Evolutionary conservation across 2,329 filamentous ascomycete genomes (phyloP), one percentile per base, ranked within the genome.

Genomic region (Zalaria obscura): DNA sequence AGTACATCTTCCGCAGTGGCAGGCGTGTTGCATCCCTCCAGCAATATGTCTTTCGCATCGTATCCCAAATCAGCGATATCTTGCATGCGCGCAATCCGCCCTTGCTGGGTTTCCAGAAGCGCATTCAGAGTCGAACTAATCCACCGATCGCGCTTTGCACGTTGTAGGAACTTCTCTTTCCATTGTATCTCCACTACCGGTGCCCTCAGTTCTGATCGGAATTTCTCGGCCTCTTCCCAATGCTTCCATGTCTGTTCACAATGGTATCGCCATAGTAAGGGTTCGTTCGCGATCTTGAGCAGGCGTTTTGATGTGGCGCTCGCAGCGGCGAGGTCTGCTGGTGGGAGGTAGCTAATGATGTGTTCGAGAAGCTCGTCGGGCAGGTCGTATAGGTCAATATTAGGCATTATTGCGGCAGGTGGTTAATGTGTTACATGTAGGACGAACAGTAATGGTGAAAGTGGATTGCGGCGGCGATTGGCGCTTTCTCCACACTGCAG

Each of bases 331-430:
- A 73, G 64, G 33, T 66, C 66, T 36, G 51, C 51, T 5, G 74
- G 69, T 38, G 69, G 63, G 39, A 76, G 66, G 55, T 77, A 77
- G 47, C 71, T 69, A 49, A 95, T 70, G 49, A 96, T 82, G 40
- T 79, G 73, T 56, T 85, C 77, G 52, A 96, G 70, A 47, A 96
- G 75, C 66, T 98, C 91, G 60, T 89, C 83, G 34, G 88, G 88
- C 31, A 91, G 67, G 18, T 38, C 51, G 29, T 32, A 32, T 7
- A 32, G 29, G 29, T 7, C n/a, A 32, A 32, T 32, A 32, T 32
- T 32, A 7, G 7, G 7, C 29, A n/a, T 32, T 32, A 7, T n/a
- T 3, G 29, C 3, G 29, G 29, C n/a, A n/a, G n/a, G 29, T n/a
- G 3, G 29, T 7, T 32, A 7, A 7, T 32, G 29, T 32, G 29